phyloP scores from a whole-genome alignment of 2,329 filamentous ascomycete genomes.

The Aspergillus udagawae region DNA sequence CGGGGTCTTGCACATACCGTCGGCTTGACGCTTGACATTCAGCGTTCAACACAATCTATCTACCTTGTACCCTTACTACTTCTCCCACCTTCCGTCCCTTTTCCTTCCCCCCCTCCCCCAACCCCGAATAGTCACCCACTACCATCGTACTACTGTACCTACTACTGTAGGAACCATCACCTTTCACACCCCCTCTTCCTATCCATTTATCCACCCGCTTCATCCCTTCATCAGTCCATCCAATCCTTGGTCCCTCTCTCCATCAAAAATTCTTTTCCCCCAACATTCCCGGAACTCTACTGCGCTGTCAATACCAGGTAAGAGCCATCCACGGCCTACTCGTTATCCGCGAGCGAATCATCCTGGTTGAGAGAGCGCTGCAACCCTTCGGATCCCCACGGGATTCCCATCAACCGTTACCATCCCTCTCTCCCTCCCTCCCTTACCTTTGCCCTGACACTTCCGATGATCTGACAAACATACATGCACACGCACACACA shows the following conservation, averaged over 20 bases:
- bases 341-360: not conserved
- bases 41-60: not conserved
- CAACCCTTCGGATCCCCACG: not conserved
- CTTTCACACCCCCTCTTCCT: not conserved
- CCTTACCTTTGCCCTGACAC: not conserved
- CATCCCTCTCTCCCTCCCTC: not conserved
- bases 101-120: not conserved
- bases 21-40: not conserved
- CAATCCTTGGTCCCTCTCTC: constrained; percentile 2
- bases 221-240: not conserved
- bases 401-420: not conserved
- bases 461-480: not conserved
- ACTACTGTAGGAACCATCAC: not conserved
- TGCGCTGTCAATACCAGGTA: not conserved
- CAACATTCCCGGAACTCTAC: not conserved
- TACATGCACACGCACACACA: not conserved
- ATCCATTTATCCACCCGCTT: not conserved
- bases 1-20: not conserved
- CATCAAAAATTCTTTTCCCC: not conserved
- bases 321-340: not conserved
- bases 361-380: not conserved
- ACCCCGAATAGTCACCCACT: not conserved
- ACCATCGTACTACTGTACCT: not conserved
- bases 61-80: not conserved
- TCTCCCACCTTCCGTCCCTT: not conserved